These are phyloP conservation scores for Hemileccinum rubropunctum DNA, from an alignment of 768 basidiomycete genomes.

Conservation along the genomic window DNA sequence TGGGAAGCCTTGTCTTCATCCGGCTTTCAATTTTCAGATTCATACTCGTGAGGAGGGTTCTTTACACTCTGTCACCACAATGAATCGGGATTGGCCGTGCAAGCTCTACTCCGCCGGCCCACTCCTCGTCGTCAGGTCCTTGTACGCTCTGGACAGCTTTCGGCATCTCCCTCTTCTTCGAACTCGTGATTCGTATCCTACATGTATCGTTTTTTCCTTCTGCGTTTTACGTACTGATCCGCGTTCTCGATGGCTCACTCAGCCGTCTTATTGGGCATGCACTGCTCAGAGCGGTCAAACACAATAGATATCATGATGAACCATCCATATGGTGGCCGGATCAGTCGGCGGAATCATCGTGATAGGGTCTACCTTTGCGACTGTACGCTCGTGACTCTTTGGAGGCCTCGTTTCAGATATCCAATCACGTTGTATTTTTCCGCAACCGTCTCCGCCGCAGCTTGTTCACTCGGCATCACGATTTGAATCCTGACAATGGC, in stretches of 20 bases:
- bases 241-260: constrained; percentile 7
- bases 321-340: constrained; percentile 11
- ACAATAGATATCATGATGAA: constrained; percentile 2
- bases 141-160: no score
- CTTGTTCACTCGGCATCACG: constrained; percentile 5
- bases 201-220: neutral
- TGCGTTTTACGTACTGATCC: constrained; percentile 5
- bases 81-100: no score
- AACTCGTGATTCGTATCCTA: constrained; percentile 9
- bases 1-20: neutral
- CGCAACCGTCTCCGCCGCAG: constrained; percentile 9
- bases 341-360: constrained; percentile 14
- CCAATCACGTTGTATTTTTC: no score
- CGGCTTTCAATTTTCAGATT: neutral
- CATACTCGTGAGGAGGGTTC: no score
- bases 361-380: constrained; percentile 6
- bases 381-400: no score
- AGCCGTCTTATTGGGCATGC: constrained; percentile 10
- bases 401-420: no score
- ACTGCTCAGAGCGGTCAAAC: constrained; percentile 10
- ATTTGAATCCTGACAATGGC: neutral
- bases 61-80: no score
- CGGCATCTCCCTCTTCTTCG: constrained; percentile 5
- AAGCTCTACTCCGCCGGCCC: no score
- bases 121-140: no score